These are phyloP conservation scores for Saccharomyces hybrid DNA, from an alignment of 1,139 yeast genomes.

Conservation along the genomic window DNA sequence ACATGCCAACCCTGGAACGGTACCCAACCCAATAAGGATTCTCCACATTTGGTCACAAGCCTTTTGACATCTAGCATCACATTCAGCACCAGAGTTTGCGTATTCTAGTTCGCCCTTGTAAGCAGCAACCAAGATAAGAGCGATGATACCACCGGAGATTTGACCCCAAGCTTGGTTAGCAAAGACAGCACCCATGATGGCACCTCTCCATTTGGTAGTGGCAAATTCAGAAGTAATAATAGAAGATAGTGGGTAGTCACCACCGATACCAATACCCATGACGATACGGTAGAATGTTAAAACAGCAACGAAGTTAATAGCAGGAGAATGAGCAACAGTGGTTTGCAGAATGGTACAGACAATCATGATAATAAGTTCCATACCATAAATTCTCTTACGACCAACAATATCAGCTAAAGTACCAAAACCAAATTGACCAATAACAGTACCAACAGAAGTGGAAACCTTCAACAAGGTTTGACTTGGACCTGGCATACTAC, in stretches of 20 bases:
- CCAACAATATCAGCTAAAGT: slow-evolving; percentile 77
- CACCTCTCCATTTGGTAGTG: slow-evolving; percentile 93
- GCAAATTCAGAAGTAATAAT: slow-evolving; percentile 84
- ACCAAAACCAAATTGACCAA: slow-evolving; percentile 88
- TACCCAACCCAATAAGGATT: slow-evolving; percentile 77
- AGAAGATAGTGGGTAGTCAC: slow-evolving; percentile 97
- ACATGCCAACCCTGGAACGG: slow-evolving; percentile 78
- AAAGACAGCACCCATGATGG: slow-evolving; percentile 88
- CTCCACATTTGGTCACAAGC: slow-evolving; percentile 96
- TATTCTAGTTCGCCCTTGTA: slow-evolving; percentile 51
- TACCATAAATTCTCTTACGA: slow-evolving; percentile 81
- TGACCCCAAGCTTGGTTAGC: slow-evolving; percentile 94
- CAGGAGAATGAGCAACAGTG: slow-evolving; percentile 60
- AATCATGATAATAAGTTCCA: slow-evolving; percentile 77
- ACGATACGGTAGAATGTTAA: slow-evolving; percentile 69
- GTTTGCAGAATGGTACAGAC: slow-evolving; percentile 74
- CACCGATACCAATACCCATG: slow-evolving; percentile 98
- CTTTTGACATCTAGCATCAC: slow-evolving; percentile 57
- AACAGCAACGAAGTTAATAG: slow-evolving; percentile 63
- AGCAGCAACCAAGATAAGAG: slow-evolving; percentile 63
- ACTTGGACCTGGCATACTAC: slow-evolving; percentile 57
- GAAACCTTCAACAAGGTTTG: slow-evolving; percentile 73
- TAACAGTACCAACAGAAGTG: slow-evolving; percentile 88
- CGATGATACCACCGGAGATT: slow-evolving; percentile 76
- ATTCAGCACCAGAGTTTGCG: slow-evolving; percentile 46